Conservation (phyloP, 805 yeast species). For the Candida ortonii region DNA sequence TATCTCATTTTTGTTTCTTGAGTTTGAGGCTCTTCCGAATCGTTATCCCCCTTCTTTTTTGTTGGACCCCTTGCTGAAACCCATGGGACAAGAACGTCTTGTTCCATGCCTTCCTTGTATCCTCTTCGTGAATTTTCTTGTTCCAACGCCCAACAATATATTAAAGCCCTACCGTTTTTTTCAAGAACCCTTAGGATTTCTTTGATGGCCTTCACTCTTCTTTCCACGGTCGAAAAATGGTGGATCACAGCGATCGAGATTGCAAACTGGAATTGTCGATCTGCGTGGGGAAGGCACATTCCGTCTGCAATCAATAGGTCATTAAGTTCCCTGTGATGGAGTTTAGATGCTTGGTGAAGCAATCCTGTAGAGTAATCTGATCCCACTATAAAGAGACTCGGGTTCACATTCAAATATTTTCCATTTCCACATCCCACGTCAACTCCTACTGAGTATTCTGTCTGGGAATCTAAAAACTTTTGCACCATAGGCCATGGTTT, state of each 20-base stretch:
- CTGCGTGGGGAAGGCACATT: slow-evolving; percentile 55
- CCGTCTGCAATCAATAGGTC: slow-evolving; percentile 84
- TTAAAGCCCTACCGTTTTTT: slow-evolving; percentile 63
- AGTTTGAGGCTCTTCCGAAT: slow-evolving; percentile 18
- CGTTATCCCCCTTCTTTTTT: slow-evolving; percentile 32
- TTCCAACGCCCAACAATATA: slow-evolving; percentile 97
- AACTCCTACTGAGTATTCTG: slow-evolving; percentile 65
- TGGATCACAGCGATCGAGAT: slow-evolving; percentile 94
- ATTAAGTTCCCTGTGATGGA: slow-evolving; percentile 24
- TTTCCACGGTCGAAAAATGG: slow-evolving; percentile 82
- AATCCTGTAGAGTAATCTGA: slow-evolving; percentile 71
- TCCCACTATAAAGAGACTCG: slow-evolving; percentile 68
- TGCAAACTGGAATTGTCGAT: slow-evolving; percentile 65
- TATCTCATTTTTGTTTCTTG: slow-evolving; percentile 70
- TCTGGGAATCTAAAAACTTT: slow-evolving; percentile 50
- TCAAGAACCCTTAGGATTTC: slow-evolving; percentile 59
- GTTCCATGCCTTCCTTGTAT: slow-evolving; percentile 86
- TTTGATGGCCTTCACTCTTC: slow-evolving; percentile 72
- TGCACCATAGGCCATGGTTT: slow-evolving; percentile 98
- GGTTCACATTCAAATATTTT: slow-evolving; percentile 75
- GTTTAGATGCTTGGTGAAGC: slow-evolving; percentile 56
- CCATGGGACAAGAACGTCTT: slow-evolving; percentile 96
- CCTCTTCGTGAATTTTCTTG: slow-evolving; percentile 88
- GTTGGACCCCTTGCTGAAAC: slow-evolving; percentile 56
- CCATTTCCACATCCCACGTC: slow-evolving; percentile 99